Base-by-base conservation (phyloP, 306 rosid species). In the Pterocarpus macrocarpus region DNA sequence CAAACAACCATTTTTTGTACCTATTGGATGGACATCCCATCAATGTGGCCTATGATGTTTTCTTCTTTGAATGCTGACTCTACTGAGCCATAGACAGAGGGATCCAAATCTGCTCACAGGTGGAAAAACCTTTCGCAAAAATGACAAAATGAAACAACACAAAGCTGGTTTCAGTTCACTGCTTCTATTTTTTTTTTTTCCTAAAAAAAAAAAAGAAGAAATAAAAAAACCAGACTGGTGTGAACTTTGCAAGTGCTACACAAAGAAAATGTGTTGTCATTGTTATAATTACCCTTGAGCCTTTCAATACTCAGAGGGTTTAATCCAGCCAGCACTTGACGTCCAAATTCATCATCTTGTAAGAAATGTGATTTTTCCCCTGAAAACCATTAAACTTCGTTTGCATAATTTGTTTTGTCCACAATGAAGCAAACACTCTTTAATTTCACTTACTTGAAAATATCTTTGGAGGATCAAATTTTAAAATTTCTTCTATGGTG, bases 31-130 rank as follows among this genome's bases (percentile, higher is more conserved):
- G 85, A 83, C 90, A 87, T 78, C 36, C 87, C 89, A 68, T 87
- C 69, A 55, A 85, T 71, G 41, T 83, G 84, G 65, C 64, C 84
- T 76, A 35, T 72, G 5, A 89, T 68, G 76, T 87, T 91, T 83
- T 89, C 88, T 59, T 83, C 88, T 78, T 65, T 83, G 73, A 87
- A 28, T 81, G 89, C 91, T 50, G 89, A 87, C 39, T 81, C 88
- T 36, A 75, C 69, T 16, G 86, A 77, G 15, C 92, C 92, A 72
- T 81, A 87, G 41, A 76, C 68, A 76, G 87, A 83, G 33, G 90
- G 68, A 72, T 83, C 87, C 76, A 89, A 89, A 33, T 64, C 85
- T 87, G 81, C 89, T 89, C 73, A 14, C 77, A 7, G 91, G 91
- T 63, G 93, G 91, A 50, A 87, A 89, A 78, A 64, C 86, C 86